These are phyloP conservation scores for Saccharum officinarum DNA, from an alignment of 176 grass and related monocot species.

Conservation along the genomic window DNA sequence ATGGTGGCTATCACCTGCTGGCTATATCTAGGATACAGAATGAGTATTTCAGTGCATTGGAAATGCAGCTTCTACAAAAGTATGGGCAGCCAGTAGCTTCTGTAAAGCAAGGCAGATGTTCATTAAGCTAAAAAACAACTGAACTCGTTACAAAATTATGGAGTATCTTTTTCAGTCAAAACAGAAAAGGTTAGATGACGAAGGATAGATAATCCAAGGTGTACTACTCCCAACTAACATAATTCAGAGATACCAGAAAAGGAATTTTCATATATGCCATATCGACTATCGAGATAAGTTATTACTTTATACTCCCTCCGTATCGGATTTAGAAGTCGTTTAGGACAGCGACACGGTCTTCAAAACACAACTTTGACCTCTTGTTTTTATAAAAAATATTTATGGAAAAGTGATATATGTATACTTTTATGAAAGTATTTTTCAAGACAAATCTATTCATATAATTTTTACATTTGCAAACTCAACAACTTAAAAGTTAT, in stretches of 20 bases:
- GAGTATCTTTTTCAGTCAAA: background rate
- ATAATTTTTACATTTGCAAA: no score
- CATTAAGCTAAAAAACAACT: slow-evolving; percentile 14
- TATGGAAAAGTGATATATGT: no score
- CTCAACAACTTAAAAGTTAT: no score
- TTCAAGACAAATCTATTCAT: no score
- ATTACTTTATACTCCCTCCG: no score
- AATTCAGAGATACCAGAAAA: slow-evolving; percentile 15
- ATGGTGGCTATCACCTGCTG: background rate
- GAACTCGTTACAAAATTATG: background rate
- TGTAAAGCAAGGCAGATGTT: background rate
- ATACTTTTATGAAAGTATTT: no score
- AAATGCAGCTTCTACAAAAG: background rate
- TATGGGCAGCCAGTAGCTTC: slow-evolving; percentile 5
- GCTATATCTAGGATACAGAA: background rate
- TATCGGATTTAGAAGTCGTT: no score
- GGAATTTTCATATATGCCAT: slow-evolving; percentile 4
- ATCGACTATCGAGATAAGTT: slow-evolving; percentile 14
- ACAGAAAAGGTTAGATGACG: background rate
- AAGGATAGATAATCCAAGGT: background rate
- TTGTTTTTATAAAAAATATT: no score
- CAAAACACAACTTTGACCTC: no score
- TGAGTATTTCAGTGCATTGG: background rate
- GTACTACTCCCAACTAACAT: slow-evolving; percentile 6
- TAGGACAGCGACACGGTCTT: no score